Evolutionary conservation across 805 yeast genomes (phyloP).

Genomic region (Ogataea pignaliae): DNA sequence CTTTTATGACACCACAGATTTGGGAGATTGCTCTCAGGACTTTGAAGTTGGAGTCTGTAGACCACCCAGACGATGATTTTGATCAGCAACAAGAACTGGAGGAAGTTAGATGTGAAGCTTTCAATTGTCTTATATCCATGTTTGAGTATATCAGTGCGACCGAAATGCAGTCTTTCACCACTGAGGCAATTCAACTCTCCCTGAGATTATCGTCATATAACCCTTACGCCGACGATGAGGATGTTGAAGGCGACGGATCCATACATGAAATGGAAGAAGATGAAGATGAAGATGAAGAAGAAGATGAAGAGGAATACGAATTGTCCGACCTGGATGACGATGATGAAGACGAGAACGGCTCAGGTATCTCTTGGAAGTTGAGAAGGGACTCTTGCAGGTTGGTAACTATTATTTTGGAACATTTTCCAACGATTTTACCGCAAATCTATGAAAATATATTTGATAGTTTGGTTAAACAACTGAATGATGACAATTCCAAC

Average conservation of each 20-base stretch:
- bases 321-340: slow-evolving; percentile 41
- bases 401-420: slow-evolving; percentile 33
- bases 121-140: slow-evolving; percentile 36
- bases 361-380: slow-evolving; percentile 53
- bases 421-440: slow-evolving; percentile 34
- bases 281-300: slow-evolving; percentile 30
- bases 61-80: slow-evolving; percentile 28
- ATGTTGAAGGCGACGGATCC: slow-evolving; percentile 27
- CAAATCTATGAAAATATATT: slow-evolving; percentile 31
- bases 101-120: slow-evolving; percentile 45
- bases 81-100: slow-evolving; percentile 29
- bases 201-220: slow-evolving; percentile 37
- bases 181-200: slow-evolving; percentile 27
- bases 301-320: slow-evolving; percentile 38
- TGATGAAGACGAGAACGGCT: slow-evolving; percentile 35
- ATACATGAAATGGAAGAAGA: slow-evolving; percentile 27
- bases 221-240: slow-evolving; percentile 38
- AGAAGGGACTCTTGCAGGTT: slow-evolving; percentile 48
- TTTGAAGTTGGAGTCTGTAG: slow-evolving; percentile 17
- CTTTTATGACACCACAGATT: slow-evolving; percentile 7
- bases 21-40: slow-evolving; percentile 10
- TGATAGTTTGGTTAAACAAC: slow-evolving; percentile 29
- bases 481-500: slow-evolving; percentile 41
- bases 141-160: slow-evolving; percentile 35
- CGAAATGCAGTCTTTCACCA: slow-evolving; percentile 23